These are phyloP conservation scores for Picochlorum sp. DNA, from an alignment of 139 green algal genomes.

Conservation along the genomic window DNA sequence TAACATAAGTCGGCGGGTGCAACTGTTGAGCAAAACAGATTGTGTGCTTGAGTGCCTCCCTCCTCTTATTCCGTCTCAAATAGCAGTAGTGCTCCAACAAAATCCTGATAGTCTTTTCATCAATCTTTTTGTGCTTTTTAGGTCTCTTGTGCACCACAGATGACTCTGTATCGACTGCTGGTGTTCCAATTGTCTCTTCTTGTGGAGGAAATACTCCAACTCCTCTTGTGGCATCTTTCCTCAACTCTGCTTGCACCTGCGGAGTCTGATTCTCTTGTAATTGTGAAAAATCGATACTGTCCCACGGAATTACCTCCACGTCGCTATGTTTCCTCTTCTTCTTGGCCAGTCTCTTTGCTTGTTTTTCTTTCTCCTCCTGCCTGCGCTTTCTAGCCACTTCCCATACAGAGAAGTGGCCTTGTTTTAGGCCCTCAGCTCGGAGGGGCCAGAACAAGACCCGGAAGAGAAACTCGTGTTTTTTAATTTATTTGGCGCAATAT, in stretches of 20 bases:
- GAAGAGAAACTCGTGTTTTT: conserved; percentile 2
- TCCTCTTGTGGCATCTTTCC: conserved; percentile 1
- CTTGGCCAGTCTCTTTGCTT: conserved; percentile 1
- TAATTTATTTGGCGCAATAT: conserved; percentile 1
- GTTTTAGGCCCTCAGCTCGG: not conserved
- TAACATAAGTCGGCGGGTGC: not conserved
- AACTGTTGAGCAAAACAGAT: conserved; percentile 1
- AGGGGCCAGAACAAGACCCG: not conserved
- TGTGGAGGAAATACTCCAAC: not conserved
- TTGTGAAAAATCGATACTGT: not conserved
- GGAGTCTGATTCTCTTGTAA: not conserved
- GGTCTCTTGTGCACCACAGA: not conserved
- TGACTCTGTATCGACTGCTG: conserved; percentile 1
- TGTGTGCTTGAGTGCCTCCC: conserved; percentile 1
- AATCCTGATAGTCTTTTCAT: not conserved
- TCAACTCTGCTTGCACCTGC: conserved; percentile 1
- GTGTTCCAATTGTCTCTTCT: conserved; percentile 2
- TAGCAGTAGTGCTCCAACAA: conserved; percentile 2
- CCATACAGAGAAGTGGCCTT: no score
- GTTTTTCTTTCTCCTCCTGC: conserved; percentile 2
- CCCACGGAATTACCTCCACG: not conserved
- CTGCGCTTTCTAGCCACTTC: not conserved
- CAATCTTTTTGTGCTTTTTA: conserved; percentile 1
- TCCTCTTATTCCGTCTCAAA: conserved; percentile 1
- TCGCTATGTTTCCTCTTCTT: not conserved